A percentile compares a stretch with the other conserved stretches of the same genome.
phyloP scores from a whole-genome alignment of 2,329 filamentous ascomycete genomes.

The Trichoderma lentiforme region DNA sequence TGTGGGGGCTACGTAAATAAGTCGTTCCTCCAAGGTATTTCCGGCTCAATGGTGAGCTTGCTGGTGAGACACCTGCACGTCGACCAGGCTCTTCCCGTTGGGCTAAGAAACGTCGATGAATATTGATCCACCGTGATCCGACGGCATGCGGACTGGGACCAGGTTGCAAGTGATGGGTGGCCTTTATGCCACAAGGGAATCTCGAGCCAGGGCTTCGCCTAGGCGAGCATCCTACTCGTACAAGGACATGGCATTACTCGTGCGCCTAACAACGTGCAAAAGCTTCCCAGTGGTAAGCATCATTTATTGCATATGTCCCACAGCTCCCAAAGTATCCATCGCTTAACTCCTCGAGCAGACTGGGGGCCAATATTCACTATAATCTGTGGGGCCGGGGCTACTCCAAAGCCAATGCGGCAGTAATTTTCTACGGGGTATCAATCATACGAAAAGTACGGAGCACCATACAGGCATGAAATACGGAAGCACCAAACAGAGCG shows the following conservation, averaged over 20 bases:
- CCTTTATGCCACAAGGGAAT: not conserved
- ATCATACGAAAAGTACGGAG: not conserved
- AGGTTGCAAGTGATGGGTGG: not conserved
- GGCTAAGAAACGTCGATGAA: slow-evolving; percentile 2
- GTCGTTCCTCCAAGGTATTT: slow-evolving; percentile 6
- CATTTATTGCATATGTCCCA: slow-evolving; percentile 8
- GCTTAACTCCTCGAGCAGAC: not conserved
- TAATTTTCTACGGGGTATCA: not conserved
- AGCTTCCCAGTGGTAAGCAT: not conserved
- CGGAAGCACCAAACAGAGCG: not conserved
- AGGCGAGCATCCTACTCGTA: not conserved
- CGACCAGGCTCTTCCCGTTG: slow-evolving; percentile 10
- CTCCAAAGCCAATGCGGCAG: slow-evolving; percentile 1
- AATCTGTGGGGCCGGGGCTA: slow-evolving; percentile 1
- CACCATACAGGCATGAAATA: not conserved
- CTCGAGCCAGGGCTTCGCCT: slow-evolving; percentile 1
- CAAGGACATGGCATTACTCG: slow-evolving; percentile 9
- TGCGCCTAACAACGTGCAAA: not conserved
- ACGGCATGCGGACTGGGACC: slow-evolving; percentile 12
- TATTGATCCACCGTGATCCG: slow-evolving; percentile 17
- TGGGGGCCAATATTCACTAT: slow-evolving; percentile 9
- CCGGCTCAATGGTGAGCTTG: slow-evolving; percentile 16
- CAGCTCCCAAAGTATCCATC: not conserved
- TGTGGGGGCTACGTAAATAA: slow-evolving; percentile 14
- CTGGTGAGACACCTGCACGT: slow-evolving; percentile 12